Conservation (phyloP, 768 basidiomycete species). For the Kwoniella pini region DNA sequence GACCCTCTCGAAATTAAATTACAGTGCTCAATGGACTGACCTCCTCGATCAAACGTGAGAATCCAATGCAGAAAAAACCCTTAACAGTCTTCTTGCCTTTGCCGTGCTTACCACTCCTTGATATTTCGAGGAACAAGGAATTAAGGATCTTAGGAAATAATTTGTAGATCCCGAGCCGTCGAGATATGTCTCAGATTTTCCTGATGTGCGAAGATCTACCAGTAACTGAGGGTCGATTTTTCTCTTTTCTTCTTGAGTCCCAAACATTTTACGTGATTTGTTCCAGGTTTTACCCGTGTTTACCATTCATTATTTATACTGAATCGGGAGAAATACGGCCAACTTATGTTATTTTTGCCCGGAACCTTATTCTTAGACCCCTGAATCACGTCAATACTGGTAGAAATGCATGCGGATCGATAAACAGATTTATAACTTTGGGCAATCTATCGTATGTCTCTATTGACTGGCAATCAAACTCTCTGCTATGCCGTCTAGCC, state of each 20-base stretch:
- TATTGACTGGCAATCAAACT: constrained; percentile 1
- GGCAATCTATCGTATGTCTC: too few relatives aligned
- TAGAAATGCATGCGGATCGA: not conserved
- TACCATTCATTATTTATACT: too few relatives aligned
- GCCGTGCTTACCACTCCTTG: not conserved
- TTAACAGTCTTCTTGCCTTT: not conserved
- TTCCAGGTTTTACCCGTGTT: too few relatives aligned
- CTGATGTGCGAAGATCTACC: not conserved
- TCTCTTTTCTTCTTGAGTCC: not conserved
- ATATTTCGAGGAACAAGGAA: too few relatives aligned
- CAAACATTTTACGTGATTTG: too few relatives aligned
- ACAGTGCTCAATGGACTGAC: not conserved
- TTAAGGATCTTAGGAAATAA: too few relatives aligned
- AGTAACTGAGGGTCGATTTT: not conserved
- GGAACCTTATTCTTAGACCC: not conserved
- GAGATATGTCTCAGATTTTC: constrained; percentile 15
- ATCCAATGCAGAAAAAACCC: too few relatives aligned
- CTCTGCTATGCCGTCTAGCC: constrained; percentile 5
- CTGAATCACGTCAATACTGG: not conserved
- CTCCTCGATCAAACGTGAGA: not conserved
- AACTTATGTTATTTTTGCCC: not conserved
- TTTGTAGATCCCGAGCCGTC: constrained; percentile 8
- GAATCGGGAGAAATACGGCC: not conserved
- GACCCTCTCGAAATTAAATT: not conserved
- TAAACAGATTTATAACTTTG: too few relatives aligned